Percentiles rank a stretch among this genome's conserved stretches.
Evolutionary conservation across 768 basidiomycete species (phyloP).

Genomic region (Russula dissimulans): DNA sequence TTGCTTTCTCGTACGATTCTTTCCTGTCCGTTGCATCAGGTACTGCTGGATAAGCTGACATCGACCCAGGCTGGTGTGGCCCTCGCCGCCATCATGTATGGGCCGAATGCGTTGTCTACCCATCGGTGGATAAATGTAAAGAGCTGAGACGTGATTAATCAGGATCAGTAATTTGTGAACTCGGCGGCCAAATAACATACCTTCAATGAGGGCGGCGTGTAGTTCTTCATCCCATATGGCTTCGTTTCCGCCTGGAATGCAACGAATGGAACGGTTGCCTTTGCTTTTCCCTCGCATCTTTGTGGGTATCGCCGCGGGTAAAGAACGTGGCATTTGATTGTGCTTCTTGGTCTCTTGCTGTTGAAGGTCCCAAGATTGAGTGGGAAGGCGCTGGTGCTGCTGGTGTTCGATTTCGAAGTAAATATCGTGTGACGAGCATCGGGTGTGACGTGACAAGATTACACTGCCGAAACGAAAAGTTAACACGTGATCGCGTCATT

Average conservation of each 20-base stretch:
- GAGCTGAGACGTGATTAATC: constrained; percentile 3
- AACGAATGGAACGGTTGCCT: constrained; percentile 19
- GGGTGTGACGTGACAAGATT: neutral
- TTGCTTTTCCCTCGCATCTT: constrained; percentile 12
- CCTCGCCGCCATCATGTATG: neutral
- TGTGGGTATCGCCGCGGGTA: constrained; percentile 5
- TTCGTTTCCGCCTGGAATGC: constrained; percentile 18
- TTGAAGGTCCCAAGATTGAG: neutral
- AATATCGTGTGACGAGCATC: neutral
- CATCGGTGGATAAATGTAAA: constrained; percentile 19
- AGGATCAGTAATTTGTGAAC: neutral
- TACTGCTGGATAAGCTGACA: constrained; percentile 35
- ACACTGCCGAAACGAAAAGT: too few species aligned
- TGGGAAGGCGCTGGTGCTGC: neutral
- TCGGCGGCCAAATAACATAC: constrained; percentile 10
- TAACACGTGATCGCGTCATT: neutral
- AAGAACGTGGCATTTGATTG: constrained; percentile 8
- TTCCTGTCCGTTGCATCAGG: constrained; percentile 31
- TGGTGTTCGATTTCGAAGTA: neutral
- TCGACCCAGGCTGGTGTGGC: constrained; percentile 25
- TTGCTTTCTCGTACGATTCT: constrained; percentile 32
- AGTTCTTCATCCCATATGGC: constrained; percentile 20
- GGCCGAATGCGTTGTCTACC: constrained; percentile 17
- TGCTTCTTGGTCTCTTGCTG: neutral
- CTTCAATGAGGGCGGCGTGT: constrained; percentile 17